Evolutionary conservation across 176 grass and related monocot species (phyloP), one percentile per base, ranked within the genome.

Genomic region (Zizania latifolia): DNA sequence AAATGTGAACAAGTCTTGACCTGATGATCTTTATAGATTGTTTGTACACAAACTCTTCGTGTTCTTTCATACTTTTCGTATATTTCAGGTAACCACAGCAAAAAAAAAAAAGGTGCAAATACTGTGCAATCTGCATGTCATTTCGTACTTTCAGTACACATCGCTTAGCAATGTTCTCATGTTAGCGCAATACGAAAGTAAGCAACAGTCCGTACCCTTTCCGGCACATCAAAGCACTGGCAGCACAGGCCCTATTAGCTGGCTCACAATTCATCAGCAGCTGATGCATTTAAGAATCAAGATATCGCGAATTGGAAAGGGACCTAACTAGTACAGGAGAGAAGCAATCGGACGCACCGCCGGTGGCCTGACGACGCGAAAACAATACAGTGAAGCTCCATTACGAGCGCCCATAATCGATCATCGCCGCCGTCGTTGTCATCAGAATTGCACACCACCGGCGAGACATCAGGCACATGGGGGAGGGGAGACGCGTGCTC

Each of bases 391-490:
- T 12, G 48, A 43, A 72, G 1, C 33, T 71, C 44, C 53, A 57
- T 2, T 33, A 46, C 13, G 53, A 58, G 19, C 4, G 19, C 19
- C 51, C 70, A 36, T 48, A 11, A 10, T 63, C 75, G 53, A 60
- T 34, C 11, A 14, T 21, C 14, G 19, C 58, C 37, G 5, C 11
- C 71, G 11, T 43, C 62, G n/a, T n/a, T n/a, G n/a, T 56, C 72
- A 35, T 35, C 46, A 15, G 66, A 37, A 82, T 17, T 46, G 56
- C 50, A 17, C 2, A 24, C 72, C 38, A 44, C 77, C 36, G n/a
- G n/a, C n/a, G n/a, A n/a, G n/a, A 61, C 54, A 43, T 64, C 38
- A 3, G 68, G 75, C 85, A 78, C 71, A 76, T 81, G 72, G 73
- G 44, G 24, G 6, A 6, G 6, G 6, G 24, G 10, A 55, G 59